Percentiles rank a stretch among this genome's conserved stretches.
Evolutionary conservation across 179 eudicot genomes (phyloP).

Genomic region (Patellifolia procumbens): DNA sequence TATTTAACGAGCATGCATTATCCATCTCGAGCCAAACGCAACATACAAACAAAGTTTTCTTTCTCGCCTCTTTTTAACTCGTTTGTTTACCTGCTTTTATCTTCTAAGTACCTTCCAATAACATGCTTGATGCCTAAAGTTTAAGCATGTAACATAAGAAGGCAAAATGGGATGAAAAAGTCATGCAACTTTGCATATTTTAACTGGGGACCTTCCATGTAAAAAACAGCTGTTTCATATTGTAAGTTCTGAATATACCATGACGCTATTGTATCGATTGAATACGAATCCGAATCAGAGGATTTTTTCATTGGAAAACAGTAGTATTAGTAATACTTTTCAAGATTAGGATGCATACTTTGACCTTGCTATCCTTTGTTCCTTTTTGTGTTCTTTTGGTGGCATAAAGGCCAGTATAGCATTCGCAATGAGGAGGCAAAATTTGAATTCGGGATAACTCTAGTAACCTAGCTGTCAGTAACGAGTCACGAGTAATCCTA

Average conservation of each 20-base stretch:
- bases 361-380: neutral
- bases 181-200: constrained; percentile 17
- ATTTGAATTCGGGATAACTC: too few relatives aligned
- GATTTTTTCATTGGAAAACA: neutral
- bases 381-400: too few relatives aligned
- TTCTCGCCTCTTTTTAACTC: constrained; percentile 10
- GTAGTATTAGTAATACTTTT: constrained; percentile 3
- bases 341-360: neutral
- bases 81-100: constrained; percentile 13
- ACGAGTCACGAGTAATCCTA: too few relatives aligned
- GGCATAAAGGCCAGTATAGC: too few relatives aligned
- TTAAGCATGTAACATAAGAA: constrained; percentile 9
- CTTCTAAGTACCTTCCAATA: constrained; percentile 17
- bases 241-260: constrained; percentile 32
- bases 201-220: constrained; percentile 10
- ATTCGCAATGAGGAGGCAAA: too few relatives aligned
- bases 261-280: constrained; percentile 21
- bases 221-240: constrained; percentile 34
- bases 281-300: constrained; percentile 15
- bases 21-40: constrained; percentile 74
- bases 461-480: too few relatives aligned
- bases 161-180: constrained; percentile 17
- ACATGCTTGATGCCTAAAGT: constrained; percentile 14
- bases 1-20: constrained; percentile 32
- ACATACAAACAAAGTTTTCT: constrained; percentile 24